Percentiles rank a stretch among this genome's conserved stretches.
Conservation (phyloP, 2,329 filamentous ascomycete genomes). For the Macrophomina tecta region DNA sequence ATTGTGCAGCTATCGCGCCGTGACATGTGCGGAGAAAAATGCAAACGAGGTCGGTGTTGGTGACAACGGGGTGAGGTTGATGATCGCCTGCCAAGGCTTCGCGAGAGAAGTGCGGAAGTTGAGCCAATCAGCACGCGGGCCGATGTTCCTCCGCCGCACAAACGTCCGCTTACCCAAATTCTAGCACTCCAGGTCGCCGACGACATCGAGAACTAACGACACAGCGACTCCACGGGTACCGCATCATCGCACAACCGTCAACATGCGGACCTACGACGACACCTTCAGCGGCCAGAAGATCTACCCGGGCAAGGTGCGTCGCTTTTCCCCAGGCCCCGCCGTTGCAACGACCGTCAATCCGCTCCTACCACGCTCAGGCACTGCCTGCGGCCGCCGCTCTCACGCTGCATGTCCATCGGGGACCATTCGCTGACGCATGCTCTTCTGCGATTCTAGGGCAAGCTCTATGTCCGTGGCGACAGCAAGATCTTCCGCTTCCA, state of each 20-base stretch:
- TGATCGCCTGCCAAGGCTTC: constrained; percentile 24
- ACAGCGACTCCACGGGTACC: constrained; percentile 45
- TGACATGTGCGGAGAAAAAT: not conserved
- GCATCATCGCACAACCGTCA: constrained; percentile 54
- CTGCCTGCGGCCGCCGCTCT: constrained; percentile 6
- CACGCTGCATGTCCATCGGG: not conserved
- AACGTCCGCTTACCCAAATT: constrained; percentile 36
- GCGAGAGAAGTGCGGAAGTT: constrained; percentile 5
- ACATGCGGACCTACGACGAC: constrained; percentile 80
- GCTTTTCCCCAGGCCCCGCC: constrained; percentile 3
- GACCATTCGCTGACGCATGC: constrained; percentile 16
- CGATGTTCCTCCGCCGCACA: constrained; percentile 28
- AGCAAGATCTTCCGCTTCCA: constrained; percentile 99
- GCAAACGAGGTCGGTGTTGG: not conserved
- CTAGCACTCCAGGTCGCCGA: constrained; percentile 37
- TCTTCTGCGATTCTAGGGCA: constrained; percentile 70
- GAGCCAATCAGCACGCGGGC: constrained; percentile 26
- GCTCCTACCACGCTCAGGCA: not conserved
- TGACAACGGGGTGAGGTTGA: constrained; percentile 6
- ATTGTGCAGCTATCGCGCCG: too few relatives aligned
- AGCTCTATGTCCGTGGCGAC: constrained; percentile 99
- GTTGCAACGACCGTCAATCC: constrained; percentile 4
- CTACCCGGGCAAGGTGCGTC: constrained; percentile 78
- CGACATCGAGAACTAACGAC: constrained; percentile 39
- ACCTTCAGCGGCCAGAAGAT: constrained; percentile 79